phyloP scores from a whole-genome alignment of 2,329 filamentous ascomycete genomes.

The Sphaceloma murrayae region DNA sequence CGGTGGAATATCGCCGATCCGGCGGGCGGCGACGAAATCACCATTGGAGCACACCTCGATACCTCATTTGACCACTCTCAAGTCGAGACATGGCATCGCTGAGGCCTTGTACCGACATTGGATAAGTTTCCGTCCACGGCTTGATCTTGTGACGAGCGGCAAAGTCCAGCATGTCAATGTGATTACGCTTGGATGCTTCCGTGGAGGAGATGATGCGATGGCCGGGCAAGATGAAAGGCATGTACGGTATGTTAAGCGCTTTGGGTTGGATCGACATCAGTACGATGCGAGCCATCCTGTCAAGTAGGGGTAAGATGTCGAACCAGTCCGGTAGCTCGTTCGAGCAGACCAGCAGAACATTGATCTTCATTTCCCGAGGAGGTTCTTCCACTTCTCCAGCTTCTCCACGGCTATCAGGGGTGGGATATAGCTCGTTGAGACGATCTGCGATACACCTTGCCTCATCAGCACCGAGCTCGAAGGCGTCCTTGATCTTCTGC shows the following conservation, averaged over 20 bases:
- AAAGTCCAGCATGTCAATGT: conserved; percentile 37
- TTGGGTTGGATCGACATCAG: conserved; percentile 29
- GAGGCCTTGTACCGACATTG: conserved; percentile 33
- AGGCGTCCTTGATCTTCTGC: conserved; percentile 23
- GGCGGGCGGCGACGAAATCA: neutral
- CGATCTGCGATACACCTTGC: conserved; percentile 15
- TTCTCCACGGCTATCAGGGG: neutral
- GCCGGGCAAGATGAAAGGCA: conserved; percentile 29
- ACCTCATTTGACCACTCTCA: conserved; percentile 37
- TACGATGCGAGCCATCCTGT: conserved; percentile 27
- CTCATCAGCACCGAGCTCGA: conserved; percentile 27
- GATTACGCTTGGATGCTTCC: conserved; percentile 26
- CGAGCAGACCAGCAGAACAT: conserved; percentile 26
- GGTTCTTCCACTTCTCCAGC: neutral
- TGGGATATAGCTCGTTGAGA: conserved; percentile 2
- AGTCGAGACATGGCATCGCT: conserved; percentile 34
- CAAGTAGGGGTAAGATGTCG: conserved; percentile 24
- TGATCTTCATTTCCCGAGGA: conserved; percentile 19
- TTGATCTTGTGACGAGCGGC: conserved; percentile 35
- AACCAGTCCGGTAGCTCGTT: conserved; percentile 26
- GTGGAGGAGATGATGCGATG: conserved; percentile 28
- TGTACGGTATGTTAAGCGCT: conserved; percentile 26
- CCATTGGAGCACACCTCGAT: conserved; percentile 33
- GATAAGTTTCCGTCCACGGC: conserved; percentile 37
- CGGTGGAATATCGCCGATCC: conserved; percentile 13